phyloP scores from a whole-genome alignment of 768 basidiomycete genomes.

The Trametopsis cervina region DNA sequence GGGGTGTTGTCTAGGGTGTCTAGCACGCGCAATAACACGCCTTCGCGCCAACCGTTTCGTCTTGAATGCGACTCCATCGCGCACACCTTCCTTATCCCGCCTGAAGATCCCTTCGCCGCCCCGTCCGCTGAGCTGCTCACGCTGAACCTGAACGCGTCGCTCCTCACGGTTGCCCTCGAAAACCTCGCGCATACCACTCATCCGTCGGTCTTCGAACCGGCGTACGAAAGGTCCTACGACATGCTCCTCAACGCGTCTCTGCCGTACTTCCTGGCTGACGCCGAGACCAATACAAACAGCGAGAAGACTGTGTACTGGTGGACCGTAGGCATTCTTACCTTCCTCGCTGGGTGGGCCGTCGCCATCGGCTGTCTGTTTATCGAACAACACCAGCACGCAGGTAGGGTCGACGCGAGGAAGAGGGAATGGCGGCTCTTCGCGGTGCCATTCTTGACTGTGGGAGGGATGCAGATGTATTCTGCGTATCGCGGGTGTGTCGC shows the following conservation, averaged over 20 bases:
- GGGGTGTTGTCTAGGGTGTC: neutral
- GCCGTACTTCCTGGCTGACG: constrained; percentile 25
- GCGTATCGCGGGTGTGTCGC: constrained; percentile 26
- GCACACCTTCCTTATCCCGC: constrained; percentile 19
- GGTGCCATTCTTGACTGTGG: constrained; percentile 24
- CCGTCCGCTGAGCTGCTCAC: constrained; percentile 8
- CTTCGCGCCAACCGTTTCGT: constrained; percentile 16
- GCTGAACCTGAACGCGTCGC: constrained; percentile 17
- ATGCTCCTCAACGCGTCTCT: constrained; percentile 25
- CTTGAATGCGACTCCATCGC: constrained; percentile 21
- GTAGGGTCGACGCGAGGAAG: constrained; percentile 5
- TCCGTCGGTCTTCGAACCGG: constrained; percentile 31
- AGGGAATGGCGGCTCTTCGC: constrained; percentile 29
- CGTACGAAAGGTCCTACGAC: constrained; percentile 28
- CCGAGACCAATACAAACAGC: constrained; percentile 27
- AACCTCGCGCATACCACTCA: constrained; percentile 26
- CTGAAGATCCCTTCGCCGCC: neutral
- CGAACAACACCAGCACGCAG: neutral
- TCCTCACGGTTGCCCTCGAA: constrained; percentile 25
- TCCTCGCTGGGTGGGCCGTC: constrained; percentile 21
- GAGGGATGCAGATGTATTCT: constrained; percentile 27
- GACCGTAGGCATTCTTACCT: constrained; percentile 20
- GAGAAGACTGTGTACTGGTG: constrained; percentile 32
- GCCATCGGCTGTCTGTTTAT: constrained; percentile 18
- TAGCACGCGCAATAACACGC: neutral